phyloP scores from a whole-genome alignment of 2,329 filamentous ascomycete species.

The Colletotrichum sp. region DNA sequence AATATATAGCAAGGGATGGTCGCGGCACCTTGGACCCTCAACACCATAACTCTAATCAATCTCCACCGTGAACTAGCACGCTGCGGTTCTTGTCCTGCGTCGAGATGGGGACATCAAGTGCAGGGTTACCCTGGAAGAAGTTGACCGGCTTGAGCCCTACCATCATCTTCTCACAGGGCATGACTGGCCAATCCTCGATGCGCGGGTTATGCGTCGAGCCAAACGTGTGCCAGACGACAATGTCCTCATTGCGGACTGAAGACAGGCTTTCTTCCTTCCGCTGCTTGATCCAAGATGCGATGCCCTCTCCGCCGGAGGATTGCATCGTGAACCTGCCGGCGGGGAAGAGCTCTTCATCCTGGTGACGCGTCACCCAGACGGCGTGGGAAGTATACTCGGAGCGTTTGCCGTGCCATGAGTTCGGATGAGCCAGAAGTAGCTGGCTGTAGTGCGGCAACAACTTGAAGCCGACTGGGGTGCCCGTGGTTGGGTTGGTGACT shows the following conservation, averaged over 20 bases:
- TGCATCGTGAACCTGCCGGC: slow-evolving; percentile 51
- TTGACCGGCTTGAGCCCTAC: slow-evolving; percentile 58
- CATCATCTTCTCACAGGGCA: slow-evolving; percentile 65
- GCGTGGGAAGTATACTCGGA: slow-evolving; percentile 49
- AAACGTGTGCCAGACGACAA: slow-evolving; percentile 64
- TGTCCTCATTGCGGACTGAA: slow-evolving; percentile 52
- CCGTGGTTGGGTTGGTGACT: slow-evolving; percentile 44
- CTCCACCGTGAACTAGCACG: slow-evolving; percentile 26
- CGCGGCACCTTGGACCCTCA: not conserved
- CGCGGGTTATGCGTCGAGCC: slow-evolving; percentile 70
- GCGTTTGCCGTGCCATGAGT: slow-evolving; percentile 43
- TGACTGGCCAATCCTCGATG: slow-evolving; percentile 72
- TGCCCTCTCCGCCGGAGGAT: slow-evolving; percentile 46
- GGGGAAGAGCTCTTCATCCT: slow-evolving; percentile 48
- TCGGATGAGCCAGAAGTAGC: slow-evolving; percentile 43
- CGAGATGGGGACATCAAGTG: slow-evolving; percentile 52
- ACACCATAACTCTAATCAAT: not conserved
- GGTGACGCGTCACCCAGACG: slow-evolving; percentile 50
- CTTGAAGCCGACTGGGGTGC: slow-evolving; percentile 51
- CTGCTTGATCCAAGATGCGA: slow-evolving; percentile 44
- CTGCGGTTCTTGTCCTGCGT: slow-evolving; percentile 39
- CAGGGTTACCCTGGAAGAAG: slow-evolving; percentile 58
- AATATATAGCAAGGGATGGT: not conserved
- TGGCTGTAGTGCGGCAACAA: slow-evolving; percentile 52
- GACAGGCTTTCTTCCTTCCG: slow-evolving; percentile 42